Base-by-base conservation (phyloP, 2,329 filamentous ascomycete genomes). In the Aspergillus arachidicola region DNA sequence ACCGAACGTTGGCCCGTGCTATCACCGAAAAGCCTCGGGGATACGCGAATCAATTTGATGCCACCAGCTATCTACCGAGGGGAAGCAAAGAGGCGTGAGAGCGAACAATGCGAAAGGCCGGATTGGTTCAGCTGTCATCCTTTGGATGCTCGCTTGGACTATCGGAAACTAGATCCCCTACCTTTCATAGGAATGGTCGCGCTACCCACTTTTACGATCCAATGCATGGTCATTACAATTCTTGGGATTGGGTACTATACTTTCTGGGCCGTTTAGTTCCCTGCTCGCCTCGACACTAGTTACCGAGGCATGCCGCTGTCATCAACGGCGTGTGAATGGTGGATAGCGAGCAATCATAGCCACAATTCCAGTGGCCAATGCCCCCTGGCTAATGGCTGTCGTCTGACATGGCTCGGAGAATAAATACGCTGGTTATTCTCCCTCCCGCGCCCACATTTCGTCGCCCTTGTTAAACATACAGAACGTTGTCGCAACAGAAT, bases 1-100 rank as follows among this genome's bases (percentile, higher is more conserved):
- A 38, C 51, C 30, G 51, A 51, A 51, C 48, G 28, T 11, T 51
- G 51, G 51, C 32, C 51, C 32, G 51, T 55, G 51, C 51, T 38
- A 55, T 38, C 23, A 6, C 10, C 30, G 16, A 54, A 23, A 23
- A 16, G 11, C 46, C 26, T 19, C 46, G 14, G 12, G 12, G 26
- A 28, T 30, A 6, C n/a, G 46, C 23, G 46, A 50, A 14, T 14
- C 26, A 50, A 14, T 23, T 30, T 28, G 14, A 28, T 30, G 6
- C 23, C 11, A 50, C 7, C 23, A 28, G 3, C 7, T 16, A 14
- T 23, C 21, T 16, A 50, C 26, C 26, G 14, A 26, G 23, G 23
- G 23, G 1, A 30, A 48, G 26, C 45, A 48, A 16, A 4, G 14
- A 19, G 6, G 10, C 11, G 14, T n/a, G 6, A 10, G 16, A 11